These are phyloP conservation scores for Arthroderma uncinatum DNA, from an alignment of 2,329 filamentous ascomycete genomes.

Conservation along the genomic window DNA sequence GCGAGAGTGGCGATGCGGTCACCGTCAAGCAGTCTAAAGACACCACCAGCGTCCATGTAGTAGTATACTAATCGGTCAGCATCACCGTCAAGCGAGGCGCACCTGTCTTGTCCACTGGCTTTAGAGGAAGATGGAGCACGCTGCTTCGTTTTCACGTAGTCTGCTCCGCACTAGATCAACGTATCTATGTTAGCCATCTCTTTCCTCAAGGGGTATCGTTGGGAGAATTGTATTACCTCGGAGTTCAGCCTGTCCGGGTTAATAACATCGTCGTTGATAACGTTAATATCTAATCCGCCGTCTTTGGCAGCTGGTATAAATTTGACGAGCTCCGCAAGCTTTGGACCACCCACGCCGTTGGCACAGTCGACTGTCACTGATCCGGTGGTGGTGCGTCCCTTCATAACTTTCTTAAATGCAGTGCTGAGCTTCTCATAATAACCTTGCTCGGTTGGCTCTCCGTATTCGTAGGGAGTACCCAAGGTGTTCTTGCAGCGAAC, in stretches of 20 bases:
- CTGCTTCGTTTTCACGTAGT: slow-evolving; percentile 96
- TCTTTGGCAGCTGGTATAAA: slow-evolving; percentile 57
- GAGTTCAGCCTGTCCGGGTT: slow-evolving; percentile 81
- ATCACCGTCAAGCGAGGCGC: slow-evolving; percentile 87
- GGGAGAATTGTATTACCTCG: slow-evolving; percentile 46
- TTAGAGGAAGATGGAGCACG: slow-evolving; percentile 74
- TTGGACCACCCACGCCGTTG: slow-evolving; percentile 91
- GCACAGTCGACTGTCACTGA: slow-evolving; percentile 82
- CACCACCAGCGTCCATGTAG: slow-evolving; percentile 68
- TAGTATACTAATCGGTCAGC: slow-evolving; percentile 95
- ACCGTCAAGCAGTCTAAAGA: slow-evolving; percentile 87
- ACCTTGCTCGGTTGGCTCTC: slow-evolving; percentile 74
- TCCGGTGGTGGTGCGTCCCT: slow-evolving; percentile 61
- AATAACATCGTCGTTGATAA: slow-evolving; percentile 88
- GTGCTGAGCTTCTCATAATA: slow-evolving; percentile 88
- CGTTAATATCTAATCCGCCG: slow-evolving; percentile 65
- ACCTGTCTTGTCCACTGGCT: slow-evolving; percentile 62
- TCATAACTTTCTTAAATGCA: slow-evolving; percentile 76
- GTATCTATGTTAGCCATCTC: slow-evolving; percentile 4
- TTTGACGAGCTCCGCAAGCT: slow-evolving; percentile 77
- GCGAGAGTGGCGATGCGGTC: slow-evolving; percentile 93
- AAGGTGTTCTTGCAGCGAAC: slow-evolving; percentile 90
- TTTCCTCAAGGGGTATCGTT: slow-evolving; percentile 13
- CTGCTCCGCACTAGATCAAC: slow-evolving; percentile 64
- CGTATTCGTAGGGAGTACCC: slow-evolving; percentile 76